Conservation (phyloP, 1,139 yeast species). For the Hansenula sp. region DNA sequence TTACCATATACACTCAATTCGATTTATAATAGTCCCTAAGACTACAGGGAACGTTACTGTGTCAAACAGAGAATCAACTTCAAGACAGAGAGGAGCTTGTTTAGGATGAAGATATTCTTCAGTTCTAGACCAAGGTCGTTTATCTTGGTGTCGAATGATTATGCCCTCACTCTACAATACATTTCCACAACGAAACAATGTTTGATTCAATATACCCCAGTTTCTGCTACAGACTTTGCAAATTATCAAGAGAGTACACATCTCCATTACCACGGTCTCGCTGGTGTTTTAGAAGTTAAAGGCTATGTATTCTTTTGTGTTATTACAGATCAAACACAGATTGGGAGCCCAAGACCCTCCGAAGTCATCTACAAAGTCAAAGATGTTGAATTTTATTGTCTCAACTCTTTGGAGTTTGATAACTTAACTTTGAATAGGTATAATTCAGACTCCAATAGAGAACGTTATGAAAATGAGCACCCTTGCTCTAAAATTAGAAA, state of each 20-base stretch:
- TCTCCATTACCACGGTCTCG: slow-evolving; percentile 45
- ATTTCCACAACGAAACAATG: slow-evolving; percentile 24
- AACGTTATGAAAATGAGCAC: slow-evolving; percentile 39
- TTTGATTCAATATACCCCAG: slow-evolving; percentile 48
- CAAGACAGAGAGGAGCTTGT: slow-evolving; percentile 1
- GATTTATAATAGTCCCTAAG: no score
- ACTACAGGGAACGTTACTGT: no score
- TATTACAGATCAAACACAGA: slow-evolving; percentile 49
- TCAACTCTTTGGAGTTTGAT: slow-evolving; percentile 56
- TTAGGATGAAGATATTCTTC: slow-evolving; percentile 26
- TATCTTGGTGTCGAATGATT: slow-evolving; percentile 43
- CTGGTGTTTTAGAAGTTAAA: slow-evolving; percentile 57
- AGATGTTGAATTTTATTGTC: slow-evolving; percentile 60
- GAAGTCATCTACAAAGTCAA: slow-evolving; percentile 51
- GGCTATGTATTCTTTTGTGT: slow-evolving; percentile 54
- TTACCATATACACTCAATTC: no score
- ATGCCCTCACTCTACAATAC: slow-evolving; percentile 42
- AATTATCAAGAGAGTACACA: slow-evolving; percentile 40
- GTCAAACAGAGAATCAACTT: slow-evolving; percentile 2
- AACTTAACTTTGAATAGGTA: slow-evolving; percentile 25
- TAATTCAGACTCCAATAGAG: slow-evolving; percentile 27
- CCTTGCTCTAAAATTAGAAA: slow-evolving; percentile 60
- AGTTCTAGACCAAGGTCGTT: slow-evolving; percentile 53
- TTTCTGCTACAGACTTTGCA: slow-evolving; percentile 34
- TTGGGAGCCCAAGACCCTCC: slow-evolving; percentile 55